Percentiles rank a stretch among this genome's conserved stretches.
phyloP scores from a whole-genome alignment of 148 eudicot species.

The Vaccinium myrtillus region DNA sequence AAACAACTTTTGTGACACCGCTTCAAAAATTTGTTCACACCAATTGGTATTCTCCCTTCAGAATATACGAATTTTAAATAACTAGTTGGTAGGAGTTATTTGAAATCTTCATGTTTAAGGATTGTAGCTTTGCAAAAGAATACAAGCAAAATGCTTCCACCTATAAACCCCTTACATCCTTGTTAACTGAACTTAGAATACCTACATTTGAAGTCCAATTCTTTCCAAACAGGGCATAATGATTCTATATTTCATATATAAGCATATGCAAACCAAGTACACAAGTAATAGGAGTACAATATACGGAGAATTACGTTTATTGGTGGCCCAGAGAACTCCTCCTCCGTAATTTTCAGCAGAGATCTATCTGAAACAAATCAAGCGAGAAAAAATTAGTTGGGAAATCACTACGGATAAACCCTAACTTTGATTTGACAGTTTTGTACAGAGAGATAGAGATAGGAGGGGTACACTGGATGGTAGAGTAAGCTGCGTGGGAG shows the following conservation, averaged over 20 bases:
- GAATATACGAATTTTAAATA: too few species aligned
- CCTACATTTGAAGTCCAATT: neutral
- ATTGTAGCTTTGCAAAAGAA: too few species aligned
- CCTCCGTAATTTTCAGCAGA: slow-evolving; percentile 79
- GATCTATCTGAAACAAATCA: slow-evolving; percentile 62
- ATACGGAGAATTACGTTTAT: slow-evolving; percentile 38
- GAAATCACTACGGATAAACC: neutral
- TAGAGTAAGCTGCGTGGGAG: slow-evolving; percentile 81
- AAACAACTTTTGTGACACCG: too few species aligned
- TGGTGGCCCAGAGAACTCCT: slow-evolving; percentile 79
- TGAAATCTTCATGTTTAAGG: too few species aligned
- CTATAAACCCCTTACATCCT: neutral
- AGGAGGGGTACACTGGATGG: slow-evolving; percentile 61
- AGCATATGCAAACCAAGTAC: neutral
- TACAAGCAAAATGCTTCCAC: neutral
- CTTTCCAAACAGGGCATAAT: neutral
- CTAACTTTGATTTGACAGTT: neutral
- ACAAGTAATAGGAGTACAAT: neutral
- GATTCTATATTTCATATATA: neutral
- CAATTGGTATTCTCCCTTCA: too few species aligned
- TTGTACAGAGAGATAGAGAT: neutral
- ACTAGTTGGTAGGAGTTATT: too few species aligned
- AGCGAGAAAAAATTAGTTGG: neutral
- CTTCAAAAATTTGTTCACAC: too few species aligned
- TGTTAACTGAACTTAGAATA: neutral